These are phyloP conservation scores for Saitozyma sp. DNA, from an alignment of 768 basidiomycete species.

Conservation along the genomic window DNA sequence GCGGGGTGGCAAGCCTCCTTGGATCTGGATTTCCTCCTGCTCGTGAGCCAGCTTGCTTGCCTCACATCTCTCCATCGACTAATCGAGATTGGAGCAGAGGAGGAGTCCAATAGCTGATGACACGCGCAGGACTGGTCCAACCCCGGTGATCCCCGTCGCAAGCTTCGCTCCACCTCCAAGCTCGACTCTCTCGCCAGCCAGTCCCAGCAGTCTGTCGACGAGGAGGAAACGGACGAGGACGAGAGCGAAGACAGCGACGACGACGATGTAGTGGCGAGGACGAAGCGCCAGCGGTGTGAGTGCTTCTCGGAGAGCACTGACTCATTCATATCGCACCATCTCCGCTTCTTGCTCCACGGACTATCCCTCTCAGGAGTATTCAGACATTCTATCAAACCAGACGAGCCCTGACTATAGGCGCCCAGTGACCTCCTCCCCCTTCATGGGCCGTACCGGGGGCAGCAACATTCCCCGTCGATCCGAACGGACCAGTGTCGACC, in stretches of 20 bases:
- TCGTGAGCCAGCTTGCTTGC: constrained; percentile 20
- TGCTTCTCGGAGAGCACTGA: neutral
- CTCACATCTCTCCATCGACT: neutral
- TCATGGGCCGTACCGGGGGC: neutral
- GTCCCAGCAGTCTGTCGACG: constrained; percentile 10
- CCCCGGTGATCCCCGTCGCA: constrained; percentile 17
- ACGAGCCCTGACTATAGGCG: too few relatives aligned
- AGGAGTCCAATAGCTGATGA: neutral
- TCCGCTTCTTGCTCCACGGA: too few relatives aligned
- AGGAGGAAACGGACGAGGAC: constrained; percentile 22
- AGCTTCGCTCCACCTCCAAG: constrained; percentile 27
- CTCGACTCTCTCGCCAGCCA: constrained; percentile 23
- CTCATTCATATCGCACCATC: neutral
- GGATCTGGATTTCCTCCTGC: constrained; percentile 18
- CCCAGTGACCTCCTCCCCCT: too few relatives aligned
- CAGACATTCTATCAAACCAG: too few relatives aligned
- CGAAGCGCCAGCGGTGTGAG: constrained; percentile 10
- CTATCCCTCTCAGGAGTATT: too few relatives aligned
- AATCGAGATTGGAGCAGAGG: too few relatives aligned
- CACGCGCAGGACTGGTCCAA: constrained; percentile 33
- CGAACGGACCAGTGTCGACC: constrained; percentile 11
- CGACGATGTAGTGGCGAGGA: neutral
- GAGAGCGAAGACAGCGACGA: constrained; percentile 15
- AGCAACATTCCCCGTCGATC: constrained; percentile 25
- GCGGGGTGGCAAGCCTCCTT: constrained; percentile 17